Evolutionary conservation across 306 rosid species (phyloP).

Genomic region (Cucumis hystrix): DNA sequence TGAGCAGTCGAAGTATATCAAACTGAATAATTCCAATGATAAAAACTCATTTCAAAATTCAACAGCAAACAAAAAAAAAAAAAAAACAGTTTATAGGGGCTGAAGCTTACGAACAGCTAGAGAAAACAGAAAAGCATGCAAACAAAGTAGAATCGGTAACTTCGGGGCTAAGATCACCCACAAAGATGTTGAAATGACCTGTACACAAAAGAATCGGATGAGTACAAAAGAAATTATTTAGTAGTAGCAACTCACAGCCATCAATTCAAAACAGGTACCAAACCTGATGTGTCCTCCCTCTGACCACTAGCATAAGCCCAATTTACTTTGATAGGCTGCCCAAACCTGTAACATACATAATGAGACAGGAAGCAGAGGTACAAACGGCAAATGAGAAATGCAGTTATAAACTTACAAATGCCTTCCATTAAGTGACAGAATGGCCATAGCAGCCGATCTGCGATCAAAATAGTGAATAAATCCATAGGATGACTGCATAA

Average conservation of each 20-base stretch:
- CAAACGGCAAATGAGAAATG: background rate
- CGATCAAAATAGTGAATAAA: conserved; percentile 93
- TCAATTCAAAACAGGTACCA: background rate
- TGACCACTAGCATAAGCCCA: conserved; percentile 99
- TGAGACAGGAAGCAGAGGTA: conserved; percentile 2
- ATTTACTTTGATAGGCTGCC: conserved; percentile 97
- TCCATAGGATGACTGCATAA: conserved; percentile 93
- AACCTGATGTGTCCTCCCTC: conserved; percentile 99
- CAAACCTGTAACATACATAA: conserved; percentile 51
- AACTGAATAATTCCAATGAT: background rate
- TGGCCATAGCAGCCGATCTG: conserved; percentile 90
- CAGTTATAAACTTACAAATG: conserved; percentile 55
- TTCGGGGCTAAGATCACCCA: conserved; percentile 98
- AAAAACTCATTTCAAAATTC: background rate
- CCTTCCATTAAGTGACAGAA: conserved; percentile 85
- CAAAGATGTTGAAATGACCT: conserved; percentile 95
- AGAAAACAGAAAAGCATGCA: conserved; percentile 87
- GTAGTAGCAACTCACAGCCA: background rate
- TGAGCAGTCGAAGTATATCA: background rate
- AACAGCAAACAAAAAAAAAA: background rate
- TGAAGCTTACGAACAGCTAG: conserved; percentile 94
- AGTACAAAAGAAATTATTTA: background rate
- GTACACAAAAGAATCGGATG: conserved; percentile 18
- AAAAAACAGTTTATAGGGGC: conserved; percentile 8
- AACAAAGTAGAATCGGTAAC: conserved; percentile 94